Conservation (phyloP, 2,329 filamentous ascomycete species). For the Sclerotinia borealis region DNA sequence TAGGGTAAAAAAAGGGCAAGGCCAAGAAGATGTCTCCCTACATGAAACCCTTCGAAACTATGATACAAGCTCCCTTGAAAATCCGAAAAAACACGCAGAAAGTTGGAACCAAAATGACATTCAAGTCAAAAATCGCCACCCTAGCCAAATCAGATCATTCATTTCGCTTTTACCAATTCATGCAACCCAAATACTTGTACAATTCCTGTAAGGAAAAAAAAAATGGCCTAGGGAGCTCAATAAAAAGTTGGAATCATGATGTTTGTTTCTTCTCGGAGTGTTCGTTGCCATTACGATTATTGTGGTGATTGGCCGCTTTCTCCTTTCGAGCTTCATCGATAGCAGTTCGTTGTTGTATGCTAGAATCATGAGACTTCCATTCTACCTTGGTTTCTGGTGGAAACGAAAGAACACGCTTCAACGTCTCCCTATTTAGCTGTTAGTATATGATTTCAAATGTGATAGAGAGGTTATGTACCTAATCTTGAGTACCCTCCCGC, state of each 20-base stretch:
- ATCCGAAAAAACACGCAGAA: background rate
- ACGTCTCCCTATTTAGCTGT: conserved; percentile 63
- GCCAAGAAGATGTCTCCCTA: background rate
- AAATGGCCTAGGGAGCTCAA: conserved; percentile 17
- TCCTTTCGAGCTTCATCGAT: conserved; percentile 90
- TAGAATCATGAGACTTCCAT: conserved; percentile 95
- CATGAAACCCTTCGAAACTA: background rate
- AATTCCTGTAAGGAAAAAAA: conserved; percentile 19
- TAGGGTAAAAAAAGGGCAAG: background rate
- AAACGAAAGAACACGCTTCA: conserved; percentile 83
- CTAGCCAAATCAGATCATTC: conserved; percentile 20
- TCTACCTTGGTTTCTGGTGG: conserved; percentile 84
- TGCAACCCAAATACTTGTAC: conserved; percentile 31
- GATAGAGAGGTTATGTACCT: conserved; percentile 50
- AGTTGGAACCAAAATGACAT: conserved; percentile 2
- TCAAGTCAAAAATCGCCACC: conserved; percentile 14
- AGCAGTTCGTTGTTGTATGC: conserved; percentile 83
- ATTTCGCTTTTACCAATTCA: conserved; percentile 29
- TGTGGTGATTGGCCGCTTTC: conserved; percentile 50
- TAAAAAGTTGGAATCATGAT: conserved; percentile 16
- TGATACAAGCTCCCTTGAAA: background rate
- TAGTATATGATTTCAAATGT: conserved; percentile 16
- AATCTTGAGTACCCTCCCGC: conserved; percentile 91
- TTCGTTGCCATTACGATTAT: conserved; percentile 14
- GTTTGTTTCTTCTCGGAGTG: conserved; percentile 24